Evolutionary conservation across 768 basidiomycete genomes (phyloP), one percentile per base, ranked within the genome.

Genomic region (Pleurotus citrinopileatus): DNA sequence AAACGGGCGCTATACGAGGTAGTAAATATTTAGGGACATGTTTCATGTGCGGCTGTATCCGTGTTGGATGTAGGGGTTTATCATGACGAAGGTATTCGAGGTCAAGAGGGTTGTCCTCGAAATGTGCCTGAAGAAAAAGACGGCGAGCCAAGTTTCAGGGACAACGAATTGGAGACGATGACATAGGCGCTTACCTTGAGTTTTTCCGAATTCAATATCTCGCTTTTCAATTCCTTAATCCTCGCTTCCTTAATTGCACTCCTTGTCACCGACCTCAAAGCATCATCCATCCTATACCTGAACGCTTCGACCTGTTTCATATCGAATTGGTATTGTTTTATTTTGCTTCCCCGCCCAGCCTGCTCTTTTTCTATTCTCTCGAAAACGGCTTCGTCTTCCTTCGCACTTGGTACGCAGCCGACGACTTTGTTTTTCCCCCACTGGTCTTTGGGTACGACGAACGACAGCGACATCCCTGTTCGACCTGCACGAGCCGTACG

Each of bases 201-300:
- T 70, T 95, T 98, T 63, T 96, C 94, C 38, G 93, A 95, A 66
- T 97, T 95, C 59, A 99, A 68, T 32, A 98, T 86, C 69, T 99
- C 97, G 26, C 85, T 73, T 69, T 96, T 94, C 61, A 98, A 72
- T 69, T 98, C 96, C 69, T 95, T 96, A 42, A 97, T 77, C 61
- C 94, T 76, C 1, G 97, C 97, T 69, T 99, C 96, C 59, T 86
- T 82, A 57, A 98, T 84, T 5, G 87, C 84, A 54, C 82, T 86
- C 60, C 86, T 80, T 53, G 97, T 98, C 8, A 97, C 94, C 42
- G 87, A 82, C 59, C 92, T 78, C 61, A 98, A 65, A 1, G 93
- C 97, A 64, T 98, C 97, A 65, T 96, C 92, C 96, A 98, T 98
- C 44, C 97, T 81, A 72, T 99, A 99, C 64, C 95, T 76, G 73